Conservation (phyloP, 1,284 basidiomycete species). For the Microbotryum violaceum region DNA sequence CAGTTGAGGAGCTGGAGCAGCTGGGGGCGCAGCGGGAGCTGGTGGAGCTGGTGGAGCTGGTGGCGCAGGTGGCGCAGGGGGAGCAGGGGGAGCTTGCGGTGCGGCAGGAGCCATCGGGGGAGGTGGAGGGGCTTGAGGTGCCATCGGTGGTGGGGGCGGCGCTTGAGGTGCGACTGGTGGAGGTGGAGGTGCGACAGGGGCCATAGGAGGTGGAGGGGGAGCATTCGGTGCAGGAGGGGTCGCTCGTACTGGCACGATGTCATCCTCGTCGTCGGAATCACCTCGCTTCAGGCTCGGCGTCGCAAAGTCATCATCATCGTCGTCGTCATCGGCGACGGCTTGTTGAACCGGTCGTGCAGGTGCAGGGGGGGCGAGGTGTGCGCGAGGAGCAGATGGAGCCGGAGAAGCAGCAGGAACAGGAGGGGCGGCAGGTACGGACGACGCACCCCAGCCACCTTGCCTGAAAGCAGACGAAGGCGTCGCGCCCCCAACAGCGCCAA, state of each 20-base stretch:
- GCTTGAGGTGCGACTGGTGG: constrained; percentile 10
- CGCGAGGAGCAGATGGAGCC: constrained; percentile 36
- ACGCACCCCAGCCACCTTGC: constrained; percentile 18
- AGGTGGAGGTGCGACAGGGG: constrained; percentile 8
- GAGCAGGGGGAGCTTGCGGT: constrained; percentile 13
- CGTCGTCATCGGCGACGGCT: constrained; percentile 36
- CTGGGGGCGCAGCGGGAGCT: constrained; percentile 1
- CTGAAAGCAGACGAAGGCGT: constrained; percentile 20
- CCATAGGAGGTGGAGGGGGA: constrained; percentile 26
- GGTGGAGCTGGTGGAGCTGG: background rate
- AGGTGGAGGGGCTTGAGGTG: constrained; percentile 44
- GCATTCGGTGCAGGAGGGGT: constrained; percentile 33
- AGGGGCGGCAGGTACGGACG: constrained; percentile 38
- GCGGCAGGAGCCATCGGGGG: constrained; percentile 40
- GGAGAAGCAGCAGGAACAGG: constrained; percentile 43
- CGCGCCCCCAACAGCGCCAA: constrained; percentile 25
- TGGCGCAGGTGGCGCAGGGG: constrained; percentile 5
- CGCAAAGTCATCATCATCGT: constrained; percentile 34
- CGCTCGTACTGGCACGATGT: background rate
- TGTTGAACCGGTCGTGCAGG: background rate
- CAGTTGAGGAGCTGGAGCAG: background rate
- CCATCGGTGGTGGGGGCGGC: constrained; percentile 40
- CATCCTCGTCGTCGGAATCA: constrained; percentile 38
- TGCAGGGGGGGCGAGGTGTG: constrained; percentile 8
- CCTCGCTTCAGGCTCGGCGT: constrained; percentile 35